Percentiles rank a stretch among this genome's conserved stretches.
These are phyloP conservation scores for Lenwebbia sp. DNA, from an alignment of 345 rosid species.

Conservation along the genomic window DNA sequence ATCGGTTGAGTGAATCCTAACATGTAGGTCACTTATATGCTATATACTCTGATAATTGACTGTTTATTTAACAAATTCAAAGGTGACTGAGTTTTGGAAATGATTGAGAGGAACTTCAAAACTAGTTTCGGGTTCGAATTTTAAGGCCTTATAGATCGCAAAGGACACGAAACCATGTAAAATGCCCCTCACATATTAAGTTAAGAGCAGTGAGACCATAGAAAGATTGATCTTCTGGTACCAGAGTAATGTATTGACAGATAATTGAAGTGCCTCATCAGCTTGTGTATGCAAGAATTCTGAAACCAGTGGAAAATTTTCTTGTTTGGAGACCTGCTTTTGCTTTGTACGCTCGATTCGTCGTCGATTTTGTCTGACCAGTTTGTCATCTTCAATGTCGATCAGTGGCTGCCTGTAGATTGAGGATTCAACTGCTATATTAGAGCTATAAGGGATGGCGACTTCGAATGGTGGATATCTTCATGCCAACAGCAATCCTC, in stretches of 20 bases:
- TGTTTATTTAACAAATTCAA: background rate
- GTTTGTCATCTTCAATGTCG: background rate
- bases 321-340: background rate
- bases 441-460: slow-evolving; percentile 37
- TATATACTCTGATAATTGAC: background rate
- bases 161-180: background rate
- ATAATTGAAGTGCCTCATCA: background rate
- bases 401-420: background rate
- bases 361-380: background rate
- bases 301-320: background rate
- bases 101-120: background rate
- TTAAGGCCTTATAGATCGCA: background rate
- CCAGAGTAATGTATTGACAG: background rate
- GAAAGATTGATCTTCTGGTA: background rate
- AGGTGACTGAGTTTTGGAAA: background rate
- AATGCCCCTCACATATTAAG: background rate
- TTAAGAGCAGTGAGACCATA: background rate
- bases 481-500: slow-evolving; percentile 28
- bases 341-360: background rate
- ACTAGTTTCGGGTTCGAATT: background rate
- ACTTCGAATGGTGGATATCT: slow-evolving; percentile 63
- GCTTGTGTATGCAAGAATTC: background rate
- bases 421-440: background rate
- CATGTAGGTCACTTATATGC: background rate
- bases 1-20: background rate